Percentiles rank a stretch among this genome's conserved stretches.
Conservation (phyloP, 768 basidiomycete species). For the Mycena polygramma region DNA sequence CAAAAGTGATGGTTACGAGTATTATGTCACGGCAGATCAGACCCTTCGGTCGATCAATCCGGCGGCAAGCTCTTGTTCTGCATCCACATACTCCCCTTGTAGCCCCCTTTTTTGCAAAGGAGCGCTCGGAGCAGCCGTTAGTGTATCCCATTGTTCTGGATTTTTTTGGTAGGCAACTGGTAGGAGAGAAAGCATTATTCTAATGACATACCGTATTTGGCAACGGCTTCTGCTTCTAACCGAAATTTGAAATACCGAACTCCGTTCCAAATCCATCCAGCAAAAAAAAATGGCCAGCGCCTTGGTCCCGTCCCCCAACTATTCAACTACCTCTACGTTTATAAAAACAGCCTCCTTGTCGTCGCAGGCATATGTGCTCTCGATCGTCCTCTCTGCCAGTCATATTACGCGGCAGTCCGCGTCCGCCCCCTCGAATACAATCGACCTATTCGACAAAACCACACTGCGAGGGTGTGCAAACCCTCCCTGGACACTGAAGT, state of each 20-base stretch:
- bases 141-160: too few species aligned
- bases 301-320: constrained; percentile 27
- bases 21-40: not conserved
- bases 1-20: constrained; percentile 1
- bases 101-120: not conserved
- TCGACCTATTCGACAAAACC: constrained; percentile 75
- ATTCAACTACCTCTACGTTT: constrained; percentile 36
- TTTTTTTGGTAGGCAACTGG: too few species aligned
- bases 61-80: not conserved
- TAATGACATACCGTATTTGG: not conserved
- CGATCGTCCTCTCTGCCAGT: constrained; percentile 63
- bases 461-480: constrained; percentile 61
- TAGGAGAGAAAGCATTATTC: too few species aligned
- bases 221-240: not conserved
- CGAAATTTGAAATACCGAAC: not conserved
- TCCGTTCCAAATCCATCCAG: not conserved
- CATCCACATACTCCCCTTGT: not conserved
- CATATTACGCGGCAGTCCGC: constrained; percentile 70
- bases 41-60: not conserved
- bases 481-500: constrained; percentile 69
- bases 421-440: constrained; percentile 74
- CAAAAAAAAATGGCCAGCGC: constrained; percentile 12
- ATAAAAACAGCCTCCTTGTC: constrained; percentile 50
- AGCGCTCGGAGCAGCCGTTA: too few species aligned
- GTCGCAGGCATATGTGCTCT: constrained; percentile 70